These are phyloP conservation scores for Microthyrium microscopicum DNA, from an alignment of 2,329 filamentous ascomycete genomes.

Conservation along the genomic window DNA sequence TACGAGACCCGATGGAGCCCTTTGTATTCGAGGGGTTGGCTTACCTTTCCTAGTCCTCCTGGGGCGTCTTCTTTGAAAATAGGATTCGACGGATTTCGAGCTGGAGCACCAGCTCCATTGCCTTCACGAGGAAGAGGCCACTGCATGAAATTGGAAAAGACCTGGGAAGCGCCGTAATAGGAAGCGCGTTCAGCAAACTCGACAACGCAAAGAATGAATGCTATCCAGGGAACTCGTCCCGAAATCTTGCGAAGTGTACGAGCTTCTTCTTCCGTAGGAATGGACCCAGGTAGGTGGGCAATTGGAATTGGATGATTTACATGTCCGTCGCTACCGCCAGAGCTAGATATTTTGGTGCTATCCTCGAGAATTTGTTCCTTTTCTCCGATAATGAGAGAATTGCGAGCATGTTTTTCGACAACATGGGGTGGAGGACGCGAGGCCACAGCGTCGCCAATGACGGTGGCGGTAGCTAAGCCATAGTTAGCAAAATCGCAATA, in stretches of 20 bases:
- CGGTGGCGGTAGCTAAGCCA: background rate
- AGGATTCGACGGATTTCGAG: conserved; percentile 16
- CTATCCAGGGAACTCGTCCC: conserved; percentile 32
- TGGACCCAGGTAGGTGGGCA: conserved; percentile 8
- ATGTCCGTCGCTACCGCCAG: background rate
- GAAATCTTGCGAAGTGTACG: conserved; percentile 31
- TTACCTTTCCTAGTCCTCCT: conserved; percentile 4
- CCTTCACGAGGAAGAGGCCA: conserved; percentile 34
- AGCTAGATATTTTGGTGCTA: background rate
- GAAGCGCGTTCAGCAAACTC: conserved; percentile 46
- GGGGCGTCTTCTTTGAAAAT: conserved; percentile 23
- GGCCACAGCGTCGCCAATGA: conserved; percentile 4
- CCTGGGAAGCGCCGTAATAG: conserved; percentile 39
- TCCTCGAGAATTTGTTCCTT: background rate
- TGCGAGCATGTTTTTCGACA: background rate
- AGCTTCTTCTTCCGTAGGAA: conserved; percentile 32
- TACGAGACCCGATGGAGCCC: too few relatives aligned
- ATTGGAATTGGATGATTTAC: background rate
- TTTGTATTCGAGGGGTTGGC: too few relatives aligned
- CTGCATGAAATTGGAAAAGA: conserved; percentile 47
- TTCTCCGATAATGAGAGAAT: conserved; percentile 1
- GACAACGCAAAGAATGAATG: conserved; percentile 41
- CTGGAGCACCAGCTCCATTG: conserved; percentile 19
- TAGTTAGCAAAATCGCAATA: too few relatives aligned
- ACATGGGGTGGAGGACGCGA: conserved; percentile 1